Conservation (phyloP, 768 basidiomycete species). For the Naganishia vishniacii region DNA sequence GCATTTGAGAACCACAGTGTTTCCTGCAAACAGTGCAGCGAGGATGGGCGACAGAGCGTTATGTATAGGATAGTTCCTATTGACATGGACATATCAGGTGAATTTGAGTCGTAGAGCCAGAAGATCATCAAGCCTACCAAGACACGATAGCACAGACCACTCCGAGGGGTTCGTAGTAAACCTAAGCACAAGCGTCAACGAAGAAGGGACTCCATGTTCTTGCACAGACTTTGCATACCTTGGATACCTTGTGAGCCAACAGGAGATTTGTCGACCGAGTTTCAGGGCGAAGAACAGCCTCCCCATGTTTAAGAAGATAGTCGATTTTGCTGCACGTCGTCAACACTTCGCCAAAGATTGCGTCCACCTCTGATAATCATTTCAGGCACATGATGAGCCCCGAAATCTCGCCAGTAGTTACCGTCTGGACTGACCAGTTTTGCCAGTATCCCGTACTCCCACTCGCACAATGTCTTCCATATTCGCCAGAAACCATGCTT, state of each 20-base stretch:
- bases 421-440: slow-evolving; percentile 55
- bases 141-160: slow-evolving; percentile 89
- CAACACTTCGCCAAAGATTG: slow-evolving; percentile 86
- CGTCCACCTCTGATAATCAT: slow-evolving; percentile 70
- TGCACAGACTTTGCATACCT: too few relatives aligned
- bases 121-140: slow-evolving; percentile 50
- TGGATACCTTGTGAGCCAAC: slow-evolving; percentile 49
- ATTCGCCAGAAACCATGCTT: slow-evolving; percentile 79
- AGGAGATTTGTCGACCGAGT: slow-evolving; percentile 55
- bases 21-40: slow-evolving; percentile 83
- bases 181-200: slow-evolving; percentile 33
- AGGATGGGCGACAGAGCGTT: slow-evolving; percentile 92
- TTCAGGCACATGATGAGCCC: slow-evolving; percentile 20
- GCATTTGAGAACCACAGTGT: slow-evolving; percentile 79
- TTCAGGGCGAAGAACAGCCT: slow-evolving; percentile 67
- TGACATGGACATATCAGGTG: neutral
- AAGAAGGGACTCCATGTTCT: too few relatives aligned
- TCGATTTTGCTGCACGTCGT: slow-evolving; percentile 93
- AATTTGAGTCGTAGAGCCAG: too few relatives aligned
- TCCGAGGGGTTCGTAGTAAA: slow-evolving; percentile 77
- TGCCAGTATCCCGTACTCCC: slow-evolving; percentile 89
- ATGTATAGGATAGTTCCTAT: slow-evolving; percentile 57
- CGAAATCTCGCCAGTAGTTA: neutral
- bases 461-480: slow-evolving; percentile 75
- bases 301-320: slow-evolving; percentile 82